phyloP scores from a whole-genome alignment of 2,329 filamentous ascomycete genomes.

The Hypocreales sp. region DNA sequence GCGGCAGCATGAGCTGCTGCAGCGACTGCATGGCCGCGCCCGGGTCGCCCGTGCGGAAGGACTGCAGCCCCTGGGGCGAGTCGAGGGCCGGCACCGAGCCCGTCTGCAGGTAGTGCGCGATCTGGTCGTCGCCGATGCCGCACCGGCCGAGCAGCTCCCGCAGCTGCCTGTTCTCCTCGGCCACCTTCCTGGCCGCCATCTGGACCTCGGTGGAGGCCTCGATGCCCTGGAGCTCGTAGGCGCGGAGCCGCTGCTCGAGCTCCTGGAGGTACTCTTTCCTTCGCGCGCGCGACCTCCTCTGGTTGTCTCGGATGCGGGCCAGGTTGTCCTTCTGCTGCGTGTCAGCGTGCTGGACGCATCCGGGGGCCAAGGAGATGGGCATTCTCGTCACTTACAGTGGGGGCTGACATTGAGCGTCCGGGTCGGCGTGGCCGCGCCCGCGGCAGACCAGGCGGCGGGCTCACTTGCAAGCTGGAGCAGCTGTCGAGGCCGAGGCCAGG shows the following conservation, averaged over 20 bases:
- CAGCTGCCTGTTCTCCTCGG: slow-evolving; percentile 53
- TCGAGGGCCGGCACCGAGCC: slow-evolving; percentile 4
- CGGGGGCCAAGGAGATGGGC: too few species aligned
- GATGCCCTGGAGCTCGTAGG: slow-evolving; percentile 49
- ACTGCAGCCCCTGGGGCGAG: slow-evolving; percentile 4
- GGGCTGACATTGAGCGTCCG: slow-evolving; percentile 9
- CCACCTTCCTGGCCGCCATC: slow-evolving; percentile 49
- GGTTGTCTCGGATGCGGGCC: slow-evolving; percentile 57
- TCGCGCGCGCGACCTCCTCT: slow-evolving; percentile 58
- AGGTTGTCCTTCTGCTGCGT: slow-evolving; percentile 23
- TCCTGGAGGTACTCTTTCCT: slow-evolving; percentile 60
- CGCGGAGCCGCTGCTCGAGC: slow-evolving; percentile 44
- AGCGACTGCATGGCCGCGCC: slow-evolving; percentile 16
- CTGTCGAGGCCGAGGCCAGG: too few species aligned
- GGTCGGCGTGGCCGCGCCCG: too few species aligned
- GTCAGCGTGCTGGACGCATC: too few species aligned
- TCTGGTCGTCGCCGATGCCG: slow-evolving; percentile 40
- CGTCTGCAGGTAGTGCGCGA: slow-evolving; percentile 25
- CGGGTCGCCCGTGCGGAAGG: slow-evolving; percentile 8
- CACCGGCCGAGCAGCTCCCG: slow-evolving; percentile 40
- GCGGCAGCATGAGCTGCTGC: slow-evolving; percentile 21
- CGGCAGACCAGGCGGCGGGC: too few species aligned
- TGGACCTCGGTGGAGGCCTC: slow-evolving; percentile 60
- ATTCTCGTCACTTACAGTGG: slow-evolving; percentile 6
- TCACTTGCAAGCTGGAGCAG: too few species aligned